Base-by-base conservation (phyloP, 176 grass and related monocot species). In the Alloteropsis semialata region DNA sequence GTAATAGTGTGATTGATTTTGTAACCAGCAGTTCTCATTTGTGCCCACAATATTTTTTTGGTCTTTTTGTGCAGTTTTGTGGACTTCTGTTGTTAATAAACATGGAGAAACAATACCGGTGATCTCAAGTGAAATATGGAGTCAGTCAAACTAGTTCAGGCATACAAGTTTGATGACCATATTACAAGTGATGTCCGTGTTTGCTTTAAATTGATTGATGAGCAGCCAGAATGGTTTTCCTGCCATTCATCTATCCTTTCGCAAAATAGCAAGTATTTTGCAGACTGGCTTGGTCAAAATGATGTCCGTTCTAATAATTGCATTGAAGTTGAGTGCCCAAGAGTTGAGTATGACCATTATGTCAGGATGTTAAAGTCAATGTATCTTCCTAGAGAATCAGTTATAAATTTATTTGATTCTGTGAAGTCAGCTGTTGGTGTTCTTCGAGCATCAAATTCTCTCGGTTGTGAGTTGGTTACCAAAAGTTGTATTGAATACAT, bases 391-490 rank as follows among this genome's bases (percentile, higher is more conserved):
- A 39, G 83, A 34, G 93, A 93, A 55, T 88, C 82, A 68, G 34
- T 96, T 88, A 19, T 82, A 63, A 89, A 95, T n/a, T 90, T 84
- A 5, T 89, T 93, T 72, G 89, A 93, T 90, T 93, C 96, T 69
- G 96, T 98, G 65, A 96, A 91, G 79, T 93, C 82, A 42, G 65
- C 87, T 25, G 25, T 96, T 29, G 91, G 89, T 75, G 51, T 95
- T 85, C 82, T 98, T 27, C 91, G 86, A 81, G 90, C 89, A 41
- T 89, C 96, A 32, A 82, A 74, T 80, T 78, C 73, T 49, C 91
- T 95, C 25, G 74, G 78, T 25, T 98, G 89, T n/a, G 71, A 87
- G 44, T 68, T 78, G 36, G 85, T 93, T 32, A 92, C 69, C 16
- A 51, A 79, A 83, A 78, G 72, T 41, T 96, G 96, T 68, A 78